Conservation (phyloP, 2,329 filamentous ascomycete species). For the Xylaria multiplex region DNA sequence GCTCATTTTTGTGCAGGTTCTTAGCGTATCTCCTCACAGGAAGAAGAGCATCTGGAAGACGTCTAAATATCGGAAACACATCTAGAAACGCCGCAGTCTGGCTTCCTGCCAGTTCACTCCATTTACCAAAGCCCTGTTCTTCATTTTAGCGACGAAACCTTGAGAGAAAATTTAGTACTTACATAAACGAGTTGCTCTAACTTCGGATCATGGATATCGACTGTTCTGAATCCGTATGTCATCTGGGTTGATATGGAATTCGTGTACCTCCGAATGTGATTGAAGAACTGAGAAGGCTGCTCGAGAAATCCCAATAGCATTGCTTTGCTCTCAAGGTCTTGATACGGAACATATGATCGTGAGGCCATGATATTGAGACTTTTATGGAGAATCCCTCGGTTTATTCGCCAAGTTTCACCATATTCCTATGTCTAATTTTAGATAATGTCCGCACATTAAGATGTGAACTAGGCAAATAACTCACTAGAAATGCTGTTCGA, state of each 20-base stretch:
- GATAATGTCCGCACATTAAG: too few relatives aligned
- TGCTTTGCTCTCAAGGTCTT: slow-evolving; percentile 63
- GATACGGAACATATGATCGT: slow-evolving; percentile 61
- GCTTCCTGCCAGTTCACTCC: slow-evolving; percentile 32
- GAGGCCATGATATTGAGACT: slow-evolving; percentile 57
- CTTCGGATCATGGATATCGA: slow-evolving; percentile 48
- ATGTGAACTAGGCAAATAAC: neutral
- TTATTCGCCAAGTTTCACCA: slow-evolving; percentile 44
- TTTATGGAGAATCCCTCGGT: slow-evolving; percentile 53
- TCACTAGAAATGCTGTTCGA: slow-evolving; percentile 37
- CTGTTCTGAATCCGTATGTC: slow-evolving; percentile 56
- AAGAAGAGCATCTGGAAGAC: slow-evolving; percentile 56
- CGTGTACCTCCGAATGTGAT: slow-evolving; percentile 58
- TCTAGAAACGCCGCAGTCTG: slow-evolving; percentile 56
- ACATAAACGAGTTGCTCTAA: slow-evolving; percentile 55
- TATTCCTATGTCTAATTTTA: slow-evolving; percentile 38
- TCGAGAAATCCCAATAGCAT: slow-evolving; percentile 61
- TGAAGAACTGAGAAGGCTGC: slow-evolving; percentile 52
- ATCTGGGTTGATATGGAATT: slow-evolving; percentile 59
- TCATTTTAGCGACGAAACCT: slow-evolving; percentile 19
- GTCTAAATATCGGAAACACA: slow-evolving; percentile 56
- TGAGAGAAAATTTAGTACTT: neutral
- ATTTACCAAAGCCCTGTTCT: slow-evolving; percentile 39
- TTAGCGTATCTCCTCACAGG: slow-evolving; percentile 54
- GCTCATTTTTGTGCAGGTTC: slow-evolving; percentile 56